A percentile compares a stretch with the other conserved stretches of the same genome.
These are phyloP conservation scores for Pseudonitzschia multiseries DNA, from an alignment of 108 stramenopile genomes.

Conservation along the genomic window DNA sequence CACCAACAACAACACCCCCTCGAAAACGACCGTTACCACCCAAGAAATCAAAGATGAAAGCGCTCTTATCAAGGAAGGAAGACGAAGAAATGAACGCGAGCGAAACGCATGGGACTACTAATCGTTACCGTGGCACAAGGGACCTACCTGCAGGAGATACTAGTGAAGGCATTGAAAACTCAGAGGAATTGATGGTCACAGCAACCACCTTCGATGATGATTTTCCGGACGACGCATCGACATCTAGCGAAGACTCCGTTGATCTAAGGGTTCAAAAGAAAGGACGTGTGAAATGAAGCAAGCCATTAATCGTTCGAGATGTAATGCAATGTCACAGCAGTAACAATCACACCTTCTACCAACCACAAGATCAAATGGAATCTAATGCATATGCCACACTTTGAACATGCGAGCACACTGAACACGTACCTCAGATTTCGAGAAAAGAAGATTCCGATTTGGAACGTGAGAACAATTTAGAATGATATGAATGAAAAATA, in stretches of 20 bases:
- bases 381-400: no score
- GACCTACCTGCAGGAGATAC: no score
- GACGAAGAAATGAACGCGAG: not conserved
- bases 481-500: no score
- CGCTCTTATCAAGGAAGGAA: constrained; percentile 8
- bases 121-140: not conserved
- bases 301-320: not conserved
- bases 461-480: no score
- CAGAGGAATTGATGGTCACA: not conserved
- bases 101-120: not conserved
- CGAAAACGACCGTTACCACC: not conserved
- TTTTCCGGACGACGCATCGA: constrained; percentile 16
- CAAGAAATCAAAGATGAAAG: constrained; percentile 12
- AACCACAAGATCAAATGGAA: no score
- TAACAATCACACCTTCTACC: no score
- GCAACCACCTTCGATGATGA: not conserved
- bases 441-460: no score
- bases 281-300: not conserved
- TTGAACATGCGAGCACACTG: no score
- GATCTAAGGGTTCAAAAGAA: constrained; percentile 30
- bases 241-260: constrained; percentile 31
- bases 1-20: not conserved
- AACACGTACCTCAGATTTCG: no score
- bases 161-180: not conserved
- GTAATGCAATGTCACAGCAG: no score